Conservation (phyloP, 768 basidiomycete genomes). For the Mycena galericulata region DNA sequence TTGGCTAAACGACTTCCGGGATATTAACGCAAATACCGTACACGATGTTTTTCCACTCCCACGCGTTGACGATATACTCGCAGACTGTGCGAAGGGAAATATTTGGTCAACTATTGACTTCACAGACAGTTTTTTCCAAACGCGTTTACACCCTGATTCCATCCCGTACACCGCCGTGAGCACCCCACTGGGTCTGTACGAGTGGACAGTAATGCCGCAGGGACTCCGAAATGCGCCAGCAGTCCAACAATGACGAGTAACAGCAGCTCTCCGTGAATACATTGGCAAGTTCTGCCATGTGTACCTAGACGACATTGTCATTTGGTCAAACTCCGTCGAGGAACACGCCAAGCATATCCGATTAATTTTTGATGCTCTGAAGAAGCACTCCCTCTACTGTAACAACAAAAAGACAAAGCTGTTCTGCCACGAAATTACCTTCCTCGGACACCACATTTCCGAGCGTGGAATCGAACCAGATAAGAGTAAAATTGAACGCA, state of each 20-base stretch:
- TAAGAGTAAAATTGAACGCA: background rate
- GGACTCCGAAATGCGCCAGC: background rate
- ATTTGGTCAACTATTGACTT: too few relatives aligned
- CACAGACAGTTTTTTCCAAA: conserved; percentile 1
- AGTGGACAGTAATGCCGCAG: too few relatives aligned
- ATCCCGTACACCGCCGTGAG: background rate
- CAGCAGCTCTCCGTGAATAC: background rate
- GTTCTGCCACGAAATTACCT: too few relatives aligned
- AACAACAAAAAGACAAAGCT: too few relatives aligned
- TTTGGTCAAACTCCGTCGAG: background rate
- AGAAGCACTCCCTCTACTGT: background rate
- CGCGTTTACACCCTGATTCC: background rate
- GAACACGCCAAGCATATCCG: background rate
- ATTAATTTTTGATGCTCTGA: background rate
- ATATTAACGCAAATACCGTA: background rate
- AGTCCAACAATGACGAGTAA: background rate
- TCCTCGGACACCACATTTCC: background rate
- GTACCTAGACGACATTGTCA: conserved; percentile 4
- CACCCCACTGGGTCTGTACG: background rate
- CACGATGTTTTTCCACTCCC: background rate
- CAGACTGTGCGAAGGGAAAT: too few relatives aligned
- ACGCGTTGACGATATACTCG: too few relatives aligned
- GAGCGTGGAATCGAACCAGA: background rate
- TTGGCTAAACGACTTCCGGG: background rate
- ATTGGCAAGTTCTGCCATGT: too few relatives aligned